phyloP scores from a whole-genome alignment of 1,284 basidiomycete genomes.

The Wolfiporia cocos region DNA sequence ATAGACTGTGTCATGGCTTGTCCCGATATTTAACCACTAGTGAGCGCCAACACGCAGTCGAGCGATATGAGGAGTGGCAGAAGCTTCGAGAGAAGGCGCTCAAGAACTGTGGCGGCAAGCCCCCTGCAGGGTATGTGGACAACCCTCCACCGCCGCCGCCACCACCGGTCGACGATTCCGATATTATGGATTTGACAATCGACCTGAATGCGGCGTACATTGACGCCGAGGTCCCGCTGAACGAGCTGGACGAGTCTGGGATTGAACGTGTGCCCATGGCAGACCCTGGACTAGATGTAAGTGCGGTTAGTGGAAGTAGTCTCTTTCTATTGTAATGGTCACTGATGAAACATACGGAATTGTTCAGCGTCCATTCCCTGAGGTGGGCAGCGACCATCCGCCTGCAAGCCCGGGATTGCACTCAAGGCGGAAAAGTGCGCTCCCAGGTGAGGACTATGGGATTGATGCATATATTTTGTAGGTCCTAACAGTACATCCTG shows the following conservation, averaged over 20 bases:
- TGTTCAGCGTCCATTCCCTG: constrained; percentile 54
- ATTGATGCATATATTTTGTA: constrained; percentile 9
- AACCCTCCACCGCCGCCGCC: constrained; percentile 68
- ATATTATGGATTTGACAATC: constrained; percentile 81
- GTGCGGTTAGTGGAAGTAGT: constrained; percentile 28
- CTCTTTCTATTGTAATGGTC: constrained; percentile 15
- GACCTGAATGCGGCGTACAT: constrained; percentile 84
- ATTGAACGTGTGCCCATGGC: constrained; percentile 87
- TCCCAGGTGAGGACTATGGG: constrained; percentile 74
- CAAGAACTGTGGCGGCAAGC: constrained; percentile 59
- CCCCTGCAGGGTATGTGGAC: constrained; percentile 61
- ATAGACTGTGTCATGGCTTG: neutral
- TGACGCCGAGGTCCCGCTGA: constrained; percentile 59
- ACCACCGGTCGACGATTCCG: constrained; percentile 76
- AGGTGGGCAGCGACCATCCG: constrained; percentile 48
- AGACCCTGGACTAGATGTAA: constrained; percentile 81
- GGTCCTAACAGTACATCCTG: constrained; percentile 14
- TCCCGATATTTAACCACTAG: constrained; percentile 32
- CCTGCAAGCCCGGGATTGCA: constrained; percentile 56
- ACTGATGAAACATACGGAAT: constrained; percentile 15
- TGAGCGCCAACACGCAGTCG: constrained; percentile 77
- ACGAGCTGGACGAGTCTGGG: constrained; percentile 75
- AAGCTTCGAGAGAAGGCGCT: constrained; percentile 70
- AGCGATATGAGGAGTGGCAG: constrained; percentile 82
- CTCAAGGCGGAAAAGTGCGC: constrained; percentile 78